Conservation (phyloP, 2,329 filamentous ascomycete genomes). For the Sordariomycetes sp. region DNA sequence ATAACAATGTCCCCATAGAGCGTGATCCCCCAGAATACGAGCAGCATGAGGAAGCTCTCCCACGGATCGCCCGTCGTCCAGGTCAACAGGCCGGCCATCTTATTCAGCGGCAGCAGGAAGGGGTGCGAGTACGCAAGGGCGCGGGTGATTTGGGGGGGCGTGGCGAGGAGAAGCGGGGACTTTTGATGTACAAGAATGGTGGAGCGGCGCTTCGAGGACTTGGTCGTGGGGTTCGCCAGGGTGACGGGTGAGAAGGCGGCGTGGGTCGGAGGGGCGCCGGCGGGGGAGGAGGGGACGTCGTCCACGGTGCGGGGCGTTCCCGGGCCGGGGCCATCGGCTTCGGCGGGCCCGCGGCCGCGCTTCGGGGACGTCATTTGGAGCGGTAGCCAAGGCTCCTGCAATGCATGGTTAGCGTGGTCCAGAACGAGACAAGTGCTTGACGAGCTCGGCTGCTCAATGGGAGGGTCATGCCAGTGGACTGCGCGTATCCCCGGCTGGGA, state of each 20-base stretch:
- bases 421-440: not conserved
- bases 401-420: not conserved
- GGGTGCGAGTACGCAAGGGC: conserved; percentile 93
- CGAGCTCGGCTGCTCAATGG: not conserved
- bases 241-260: conserved; percentile 83
- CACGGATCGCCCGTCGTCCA: conserved; percentile 92
- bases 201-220: conserved; percentile 53
- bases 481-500: not conserved
- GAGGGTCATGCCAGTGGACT: not conserved
- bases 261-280: conserved; percentile 52
- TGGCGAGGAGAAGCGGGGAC: conserved; percentile 81
- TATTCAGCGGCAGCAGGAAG: conserved; percentile 81
- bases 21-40: conserved; percentile 71
- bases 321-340: conserved; percentile 6
- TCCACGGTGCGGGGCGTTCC: conserved; percentile 3
- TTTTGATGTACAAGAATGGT: conserved; percentile 96
- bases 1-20: conserved; percentile 81
- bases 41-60: conserved; percentile 89
- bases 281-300: conserved; percentile 12
- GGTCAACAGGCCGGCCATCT: conserved; percentile 70
- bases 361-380: conserved; percentile 9
- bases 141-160: conserved; percentile 86
- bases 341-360: conserved; percentile 2
- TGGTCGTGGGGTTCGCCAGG: conserved; percentile 37
- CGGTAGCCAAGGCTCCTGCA: conserved; percentile 9